A percentile compares a stretch with the other conserved stretches of the same genome.
phyloP scores from a whole-genome alignment of 441 rosid species.

The Geranium incanum region DNA sequence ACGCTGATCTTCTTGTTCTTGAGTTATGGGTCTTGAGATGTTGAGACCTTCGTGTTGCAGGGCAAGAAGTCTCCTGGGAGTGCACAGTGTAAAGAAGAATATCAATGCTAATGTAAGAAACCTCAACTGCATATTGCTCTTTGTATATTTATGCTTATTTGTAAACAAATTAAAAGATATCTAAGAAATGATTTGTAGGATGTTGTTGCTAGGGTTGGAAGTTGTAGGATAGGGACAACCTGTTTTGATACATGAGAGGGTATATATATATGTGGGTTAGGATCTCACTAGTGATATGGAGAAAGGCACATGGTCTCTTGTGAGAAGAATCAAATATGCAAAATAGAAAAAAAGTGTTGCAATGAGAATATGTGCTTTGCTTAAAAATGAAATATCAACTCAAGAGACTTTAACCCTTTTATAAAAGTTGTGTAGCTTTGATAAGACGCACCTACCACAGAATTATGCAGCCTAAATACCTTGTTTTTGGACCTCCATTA shows the following conservation, averaged over 20 bases:
- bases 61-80: conserved; percentile 13
- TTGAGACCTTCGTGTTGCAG: conserved; percentile 15
- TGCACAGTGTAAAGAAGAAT: conserved; percentile 15
- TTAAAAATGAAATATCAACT: too few relatives aligned
- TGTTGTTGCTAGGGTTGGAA: too few relatives aligned
- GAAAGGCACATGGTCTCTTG: neutral
- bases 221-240: too few relatives aligned
- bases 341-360: neutral
- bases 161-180: neutral
- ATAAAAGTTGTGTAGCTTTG: neutral
- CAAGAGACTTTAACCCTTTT: too few relatives aligned
- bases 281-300: neutral
- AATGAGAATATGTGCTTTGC: too few relatives aligned
- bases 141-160: neutral
- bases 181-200: neutral
- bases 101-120: conserved; percentile 18
- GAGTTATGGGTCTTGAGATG: conserved; percentile 12
- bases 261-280: conserved; percentile 1
- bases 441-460: neutral
- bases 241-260: neutral
- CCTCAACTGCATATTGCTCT: conserved; percentile 19
- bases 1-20: conserved; percentile 22
- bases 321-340: neutral
- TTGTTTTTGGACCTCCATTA: neutral
- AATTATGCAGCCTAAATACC: neutral